These are phyloP conservation scores for Lachnellula occidentalis DNA, from an alignment of 2,329 filamentous ascomycete species.

Conservation along the genomic window DNA sequence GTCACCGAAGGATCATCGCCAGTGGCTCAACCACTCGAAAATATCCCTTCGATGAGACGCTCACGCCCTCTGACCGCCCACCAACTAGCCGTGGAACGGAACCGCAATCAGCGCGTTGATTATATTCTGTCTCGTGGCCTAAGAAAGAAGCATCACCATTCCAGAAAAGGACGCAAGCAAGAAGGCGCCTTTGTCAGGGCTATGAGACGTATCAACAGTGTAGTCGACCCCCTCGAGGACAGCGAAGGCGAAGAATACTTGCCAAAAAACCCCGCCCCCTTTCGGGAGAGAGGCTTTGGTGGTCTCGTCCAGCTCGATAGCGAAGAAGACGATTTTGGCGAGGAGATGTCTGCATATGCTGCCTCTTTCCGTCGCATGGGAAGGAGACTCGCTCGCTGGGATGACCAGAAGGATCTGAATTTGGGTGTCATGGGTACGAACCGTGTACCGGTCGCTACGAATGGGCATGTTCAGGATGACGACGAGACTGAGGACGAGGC, in stretches of 20 bases:
- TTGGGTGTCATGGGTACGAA: constrained; percentile 29
- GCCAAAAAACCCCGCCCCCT: constrained; percentile 31
- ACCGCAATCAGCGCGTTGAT: constrained; percentile 73
- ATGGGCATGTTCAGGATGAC: constrained; percentile 23
- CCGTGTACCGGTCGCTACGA: constrained; percentile 15
- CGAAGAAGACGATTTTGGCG: constrained; percentile 70
- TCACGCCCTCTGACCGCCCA: constrained; percentile 74
- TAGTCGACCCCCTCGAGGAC: constrained; percentile 53
- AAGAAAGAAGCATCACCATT: constrained; percentile 57
- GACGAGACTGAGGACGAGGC: constrained; percentile 33
- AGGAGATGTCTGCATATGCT: constrained; percentile 63
- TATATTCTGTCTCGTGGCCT: constrained; percentile 74
- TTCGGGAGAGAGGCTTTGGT: constrained; percentile 54
- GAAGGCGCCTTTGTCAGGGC: constrained; percentile 65
- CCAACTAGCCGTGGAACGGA: constrained; percentile 74
- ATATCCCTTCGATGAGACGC: constrained; percentile 43
- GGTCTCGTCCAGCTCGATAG: constrained; percentile 56
- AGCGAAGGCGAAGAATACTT: constrained; percentile 54
- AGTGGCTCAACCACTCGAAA: constrained; percentile 42
- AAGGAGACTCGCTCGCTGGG: constrained; percentile 67
- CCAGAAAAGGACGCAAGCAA: constrained; percentile 54
- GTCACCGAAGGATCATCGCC: constrained; percentile 58
- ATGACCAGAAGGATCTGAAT: constrained; percentile 34
- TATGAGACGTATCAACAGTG: constrained; percentile 55
- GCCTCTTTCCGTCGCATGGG: constrained; percentile 58